Evolutionary conservation across 2,329 filamentous ascomycete genomes (phyloP).

Genomic region (Claviceps humidiphila): DNA sequence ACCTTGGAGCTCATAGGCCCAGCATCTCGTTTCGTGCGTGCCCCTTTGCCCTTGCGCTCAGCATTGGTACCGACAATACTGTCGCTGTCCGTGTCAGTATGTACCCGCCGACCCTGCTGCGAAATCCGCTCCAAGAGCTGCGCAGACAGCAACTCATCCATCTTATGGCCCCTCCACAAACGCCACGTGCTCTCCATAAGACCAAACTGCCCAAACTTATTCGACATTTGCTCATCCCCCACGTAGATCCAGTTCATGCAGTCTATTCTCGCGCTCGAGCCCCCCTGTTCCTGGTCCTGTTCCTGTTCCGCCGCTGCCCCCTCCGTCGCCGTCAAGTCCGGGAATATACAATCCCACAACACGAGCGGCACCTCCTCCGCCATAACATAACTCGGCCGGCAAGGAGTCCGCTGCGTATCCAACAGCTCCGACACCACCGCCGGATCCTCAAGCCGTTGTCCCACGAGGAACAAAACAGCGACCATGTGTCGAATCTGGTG

Average conservation of each 20-base stretch:
- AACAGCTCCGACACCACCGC: conserved; percentile 61
- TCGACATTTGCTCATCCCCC: conserved; percentile 47
- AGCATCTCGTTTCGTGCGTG: conserved; percentile 11
- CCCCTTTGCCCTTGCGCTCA: too few species aligned
- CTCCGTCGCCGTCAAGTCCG: conserved; percentile 20
- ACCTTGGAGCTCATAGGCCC: conserved; percentile 15
- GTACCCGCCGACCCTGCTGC: conserved; percentile 18
- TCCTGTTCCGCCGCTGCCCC: conserved; percentile 5
- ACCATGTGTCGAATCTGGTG: conserved; percentile 96
- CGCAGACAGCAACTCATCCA: conserved; percentile 75
- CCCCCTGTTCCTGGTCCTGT: background rate
- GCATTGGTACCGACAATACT: too few species aligned
- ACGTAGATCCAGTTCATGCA: conserved; percentile 66
- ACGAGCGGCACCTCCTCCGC: conserved; percentile 82
- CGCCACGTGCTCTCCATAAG: conserved; percentile 69
- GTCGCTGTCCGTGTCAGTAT: background rate
- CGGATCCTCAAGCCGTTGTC: conserved; percentile 71
- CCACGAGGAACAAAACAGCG: conserved; percentile 81
- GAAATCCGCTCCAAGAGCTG: conserved; percentile 54
- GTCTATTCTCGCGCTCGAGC: conserved; percentile 29
- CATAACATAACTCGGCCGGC: conserved; percentile 80
- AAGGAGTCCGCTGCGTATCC: conserved; percentile 55
- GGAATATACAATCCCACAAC: conserved; percentile 92
- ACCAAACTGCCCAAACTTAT: conserved; percentile 51
- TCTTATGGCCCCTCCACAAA: conserved; percentile 70